Base-by-base conservation (phyloP, 2,329 filamentous ascomycete species). In the Byssochlamys sp. region DNA sequence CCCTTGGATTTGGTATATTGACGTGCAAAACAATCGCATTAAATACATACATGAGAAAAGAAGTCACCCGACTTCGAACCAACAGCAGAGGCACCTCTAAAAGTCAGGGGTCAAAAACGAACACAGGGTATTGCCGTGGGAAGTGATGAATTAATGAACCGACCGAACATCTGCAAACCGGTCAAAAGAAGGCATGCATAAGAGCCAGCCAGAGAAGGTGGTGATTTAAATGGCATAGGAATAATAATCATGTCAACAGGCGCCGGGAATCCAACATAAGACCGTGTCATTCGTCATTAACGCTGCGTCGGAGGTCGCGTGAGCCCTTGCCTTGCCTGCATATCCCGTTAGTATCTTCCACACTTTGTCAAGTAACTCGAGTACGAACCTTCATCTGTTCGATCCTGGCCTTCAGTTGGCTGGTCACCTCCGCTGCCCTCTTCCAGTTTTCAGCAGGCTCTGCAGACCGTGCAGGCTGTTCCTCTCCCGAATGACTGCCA, bases 401-500 rank as follows among this genome's bases (percentile, higher is more conserved):
- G 73, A 99, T 99, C 71, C 94, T 85, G 55, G 92, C 91, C 78
- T 97, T 99, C 68, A 99, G 75, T 72, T 96, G 94, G 74, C 91
- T 96, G 56, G 94, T 99, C 58, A 99, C 94, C 77, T 99, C 94
- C 1, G 94, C 94, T 19, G 94, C 94, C 65, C 94, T 82, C 77
- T 91, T 95, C 94, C 94, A 99, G 71, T 91, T 97, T 77, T 99
- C 94, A 19, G 86, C 85, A 0, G 85, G 85, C 52, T 85, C 82
- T 14, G 68, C 59, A 57, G 66, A 73, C 60, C 67, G 64, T 52
- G 60, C 65, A 60, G 62, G 71, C 55, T 62, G 69, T 55, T 68
- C 69, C 56, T 68, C 72, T 61, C 70, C 70, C n/a, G 67, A 65
- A 48, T 69, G 69, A 57, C 71, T 73, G 33, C 68, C 65, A 29